Conservation (phyloP, 2,329 filamentous ascomycete species). For the Exophiala alcalophila region DNA sequence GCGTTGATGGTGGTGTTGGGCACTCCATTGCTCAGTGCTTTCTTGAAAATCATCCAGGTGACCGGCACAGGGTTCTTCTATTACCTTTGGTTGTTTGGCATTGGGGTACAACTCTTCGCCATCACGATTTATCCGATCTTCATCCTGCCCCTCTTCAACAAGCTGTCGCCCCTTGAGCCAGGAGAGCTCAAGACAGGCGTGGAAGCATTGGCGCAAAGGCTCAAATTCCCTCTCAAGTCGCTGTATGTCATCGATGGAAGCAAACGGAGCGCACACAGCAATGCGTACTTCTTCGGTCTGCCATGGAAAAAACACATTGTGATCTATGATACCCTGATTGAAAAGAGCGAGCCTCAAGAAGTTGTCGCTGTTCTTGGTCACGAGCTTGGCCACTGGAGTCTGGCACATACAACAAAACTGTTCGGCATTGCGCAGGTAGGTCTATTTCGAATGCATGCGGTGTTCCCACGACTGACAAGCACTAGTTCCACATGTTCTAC, state of each 20-base stretch:
- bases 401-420: slow-evolving; percentile 89
- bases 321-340: slow-evolving; percentile 95
- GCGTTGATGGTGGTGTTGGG: slow-evolving; percentile 75
- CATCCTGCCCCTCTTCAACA: slow-evolving; percentile 96
- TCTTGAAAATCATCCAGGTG: slow-evolving; percentile 90
- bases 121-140: slow-evolving; percentile 95
- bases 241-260: slow-evolving; percentile 93
- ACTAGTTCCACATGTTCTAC: slow-evolving; percentile 86
- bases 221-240: slow-evolving; percentile 89
- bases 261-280: slow-evolving; percentile 83
- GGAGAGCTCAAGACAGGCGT: slow-evolving; percentile 85
- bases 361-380: slow-evolving; percentile 93
- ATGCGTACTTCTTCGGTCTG: slow-evolving; percentile 93
- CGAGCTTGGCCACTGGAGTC: slow-evolving; percentile 94
- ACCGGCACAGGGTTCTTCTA: slow-evolving; percentile 96
- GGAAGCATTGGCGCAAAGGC: slow-evolving; percentile 74
- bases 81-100: slow-evolving; percentile 92
- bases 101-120: slow-evolving; percentile 85
- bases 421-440: slow-evolving; percentile 79
- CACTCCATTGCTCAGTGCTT: slow-evolving; percentile 83
- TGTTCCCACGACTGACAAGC: slow-evolving; percentile 4
- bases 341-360: slow-evolving; percentile 88
- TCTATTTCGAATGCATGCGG: slow-evolving; percentile 1
- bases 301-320: slow-evolving; percentile 99
- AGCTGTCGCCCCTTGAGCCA: slow-evolving; percentile 84